Evolutionary conservation across 1,284 basidiomycete genomes (phyloP).

Genomic region (Lignosus rhinocerotis): DNA sequence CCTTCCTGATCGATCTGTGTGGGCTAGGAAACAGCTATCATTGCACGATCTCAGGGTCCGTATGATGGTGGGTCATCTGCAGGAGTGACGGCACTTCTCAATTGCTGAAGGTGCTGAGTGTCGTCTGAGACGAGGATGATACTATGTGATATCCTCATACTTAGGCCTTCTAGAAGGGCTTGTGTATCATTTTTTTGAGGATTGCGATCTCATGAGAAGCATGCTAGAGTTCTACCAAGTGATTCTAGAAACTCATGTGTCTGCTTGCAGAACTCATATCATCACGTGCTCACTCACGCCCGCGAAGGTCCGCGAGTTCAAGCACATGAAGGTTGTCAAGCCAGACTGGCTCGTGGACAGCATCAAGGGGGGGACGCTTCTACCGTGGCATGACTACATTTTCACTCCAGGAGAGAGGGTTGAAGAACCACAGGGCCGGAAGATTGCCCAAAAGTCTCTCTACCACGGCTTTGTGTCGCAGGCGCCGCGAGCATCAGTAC

Average conservation of each 20-base stretch:
- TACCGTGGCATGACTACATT: slow-evolving; percentile 75
- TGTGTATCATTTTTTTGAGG: too few relatives aligned
- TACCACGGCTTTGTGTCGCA: slow-evolving; percentile 27
- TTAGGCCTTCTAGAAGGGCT: too few relatives aligned
- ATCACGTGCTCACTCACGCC: slow-evolving; percentile 90
- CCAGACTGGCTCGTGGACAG: slow-evolving; percentile 90
- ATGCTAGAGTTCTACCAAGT: too few relatives aligned
- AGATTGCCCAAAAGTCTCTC: slow-evolving; percentile 38
- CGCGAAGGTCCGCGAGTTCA: slow-evolving; percentile 86
- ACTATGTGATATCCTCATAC: too few relatives aligned
- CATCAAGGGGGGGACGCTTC: slow-evolving; percentile 60
- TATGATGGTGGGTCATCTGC: too few relatives aligned
- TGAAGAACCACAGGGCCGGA: slow-evolving; percentile 51
- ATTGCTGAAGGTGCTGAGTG: too few relatives aligned
- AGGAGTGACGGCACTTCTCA: too few relatives aligned
- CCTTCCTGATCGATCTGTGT: too few relatives aligned
- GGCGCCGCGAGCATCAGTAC: background rate
- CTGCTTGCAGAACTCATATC: slow-evolving; percentile 75
- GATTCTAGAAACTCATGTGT: background rate
- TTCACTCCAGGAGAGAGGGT: slow-evolving; percentile 50
- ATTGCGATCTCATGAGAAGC: too few relatives aligned
- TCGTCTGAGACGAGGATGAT: too few relatives aligned
- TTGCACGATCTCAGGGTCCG: too few relatives aligned
- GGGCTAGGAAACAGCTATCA: too few relatives aligned
- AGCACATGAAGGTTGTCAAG: slow-evolving; percentile 83